Evolutionary conservation across 2,329 filamentous ascomycete genomes (phyloP), one percentile per base, ranked within the genome.

Genomic region (Paecilomyces niveus): DNA sequence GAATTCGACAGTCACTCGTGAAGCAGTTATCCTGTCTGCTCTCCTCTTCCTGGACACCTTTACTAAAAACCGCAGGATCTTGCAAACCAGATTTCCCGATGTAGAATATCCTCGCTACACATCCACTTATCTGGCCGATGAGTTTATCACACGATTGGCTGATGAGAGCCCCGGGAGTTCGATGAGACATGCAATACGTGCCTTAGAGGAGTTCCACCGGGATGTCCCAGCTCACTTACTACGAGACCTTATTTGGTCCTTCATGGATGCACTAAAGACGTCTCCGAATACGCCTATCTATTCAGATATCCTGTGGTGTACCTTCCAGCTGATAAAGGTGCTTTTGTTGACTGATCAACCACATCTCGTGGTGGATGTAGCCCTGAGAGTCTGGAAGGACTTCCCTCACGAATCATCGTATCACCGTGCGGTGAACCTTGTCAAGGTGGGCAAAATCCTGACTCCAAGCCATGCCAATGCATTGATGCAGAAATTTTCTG

Each of bases 401-500:
- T 56, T 66, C 32, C 60, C 64, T 1, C 53, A 59, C n/a, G 58
- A 55, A 6, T 67, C 64, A 6, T 57, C 62, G n/a, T 63, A 56
- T 33, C 62, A 66, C 54, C 56, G 60, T 7, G 39, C 55, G 9
- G 32, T 62, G 35, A 60, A 54, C 21, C 55, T 60, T 3, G 18
- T 53, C 15, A 31, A 26, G 3, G 21, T 65, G 7, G 56, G 59
- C 2, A 32, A 49, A 6, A 13, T 50, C 13, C 39, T 67, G 10
- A 39, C 52, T 8, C 61, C 57, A 21, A 26, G 50, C 1, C 29
- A 55, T 24, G 63, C 62, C 8, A 31, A 55, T 9, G 31, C 9
- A 2, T 39, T 64, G 13, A 22, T 65, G 15, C 31, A 52, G 13
- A 45, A 35, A 4, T 58, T 65, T 15, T 33, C 56, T 8, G 21